Base-by-base conservation (phyloP, 768 basidiomycete genomes). In the Podaxis sp. region DNA sequence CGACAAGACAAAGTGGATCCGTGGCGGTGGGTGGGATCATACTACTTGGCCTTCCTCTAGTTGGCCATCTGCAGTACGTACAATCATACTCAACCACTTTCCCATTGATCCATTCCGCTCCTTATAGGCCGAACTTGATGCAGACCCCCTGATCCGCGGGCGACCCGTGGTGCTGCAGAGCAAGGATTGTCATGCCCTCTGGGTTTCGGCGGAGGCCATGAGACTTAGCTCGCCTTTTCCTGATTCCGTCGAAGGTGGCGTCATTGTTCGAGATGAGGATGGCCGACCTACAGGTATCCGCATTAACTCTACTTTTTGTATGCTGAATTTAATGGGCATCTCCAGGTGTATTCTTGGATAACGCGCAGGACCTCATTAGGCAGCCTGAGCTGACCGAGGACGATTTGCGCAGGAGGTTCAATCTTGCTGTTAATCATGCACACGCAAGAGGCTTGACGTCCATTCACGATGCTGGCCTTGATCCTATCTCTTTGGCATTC, bases 21-120 rank as follows among this genome's bases (percentile, higher is more conserved):
- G 87, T 59, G 93, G 93, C 2, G 86, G 90, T 71, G 95, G 95
- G 1, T 96, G 95, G 94, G 92, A 96, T 72, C 95, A 96, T 73
- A 96, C 93, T 1, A 75, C 81, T 58, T 92, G 90, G 90, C 76
- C 82, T 7, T 71, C 71, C 19, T 73, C 77, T 33, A 75, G 77
- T 22, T 93, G 88, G 81, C 93, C 93, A 6, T 85, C 83, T 49
- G 82, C 87, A 63, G 93, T 92, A 68, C 62, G 84, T 19, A 19
- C 13, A 13, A 51, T 38, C 13, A 17, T 26, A 15, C 40, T 19
- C 24, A 26, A 28, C 22, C 7, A 28, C 3, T 44, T 9, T 36
- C 57, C 54, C 63, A 57, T 56, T 63, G 24, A 64, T 26, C 26
- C 5, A 54, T 48, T 28, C 38, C 22, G 1, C 51, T 65, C 17